Conservation (phyloP, 352 stramenopile species). For the Globisporangium camurandrum region DNA sequence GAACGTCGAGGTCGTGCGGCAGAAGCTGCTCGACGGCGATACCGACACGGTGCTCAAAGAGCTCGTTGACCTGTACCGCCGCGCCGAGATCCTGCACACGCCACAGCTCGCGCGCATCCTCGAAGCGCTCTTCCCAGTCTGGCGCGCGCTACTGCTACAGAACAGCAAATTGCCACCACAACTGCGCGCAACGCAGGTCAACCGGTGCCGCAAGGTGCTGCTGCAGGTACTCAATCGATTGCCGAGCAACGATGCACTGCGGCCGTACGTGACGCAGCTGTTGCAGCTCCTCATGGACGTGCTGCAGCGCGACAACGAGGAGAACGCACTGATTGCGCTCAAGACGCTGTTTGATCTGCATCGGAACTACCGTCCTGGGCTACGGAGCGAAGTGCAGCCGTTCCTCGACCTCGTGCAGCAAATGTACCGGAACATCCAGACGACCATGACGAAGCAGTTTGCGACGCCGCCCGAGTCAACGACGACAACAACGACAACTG, state of each 20-base stretch:
- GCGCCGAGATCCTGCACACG: conserved; percentile 84
- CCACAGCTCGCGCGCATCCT: conserved; percentile 88
- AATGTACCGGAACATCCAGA: conserved; percentile 86
- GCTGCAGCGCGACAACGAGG: conserved; percentile 94
- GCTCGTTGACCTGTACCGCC: conserved; percentile 81
- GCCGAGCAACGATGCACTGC: conserved; percentile 91
- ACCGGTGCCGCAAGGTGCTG: conserved; percentile 89
- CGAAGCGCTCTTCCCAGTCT: conserved; percentile 87
- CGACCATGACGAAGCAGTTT: conserved; percentile 84
- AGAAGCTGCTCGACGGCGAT: conserved; percentile 79
- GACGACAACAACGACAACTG: not conserved
- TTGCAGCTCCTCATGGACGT: conserved; percentile 91
- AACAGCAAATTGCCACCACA: conserved; percentile 70
- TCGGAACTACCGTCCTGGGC: conserved; percentile 90
- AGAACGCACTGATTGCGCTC: conserved; percentile 93
- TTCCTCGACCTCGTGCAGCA: conserved; percentile 86
- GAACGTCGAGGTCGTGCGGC: conserved; percentile 84
- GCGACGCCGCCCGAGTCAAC: conserved; percentile 32
- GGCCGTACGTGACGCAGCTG: conserved; percentile 91
- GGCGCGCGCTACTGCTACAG: conserved; percentile 85
- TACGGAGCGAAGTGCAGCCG: conserved; percentile 88
- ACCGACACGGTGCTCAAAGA: conserved; percentile 70
- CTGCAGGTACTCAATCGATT: conserved; percentile 94
- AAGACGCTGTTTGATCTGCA: conserved; percentile 97
- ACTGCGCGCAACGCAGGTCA: conserved; percentile 56